Evolutionary conservation across 331 rosid genomes (phyloP).

Genomic region (Spiraea crenata): DNA sequence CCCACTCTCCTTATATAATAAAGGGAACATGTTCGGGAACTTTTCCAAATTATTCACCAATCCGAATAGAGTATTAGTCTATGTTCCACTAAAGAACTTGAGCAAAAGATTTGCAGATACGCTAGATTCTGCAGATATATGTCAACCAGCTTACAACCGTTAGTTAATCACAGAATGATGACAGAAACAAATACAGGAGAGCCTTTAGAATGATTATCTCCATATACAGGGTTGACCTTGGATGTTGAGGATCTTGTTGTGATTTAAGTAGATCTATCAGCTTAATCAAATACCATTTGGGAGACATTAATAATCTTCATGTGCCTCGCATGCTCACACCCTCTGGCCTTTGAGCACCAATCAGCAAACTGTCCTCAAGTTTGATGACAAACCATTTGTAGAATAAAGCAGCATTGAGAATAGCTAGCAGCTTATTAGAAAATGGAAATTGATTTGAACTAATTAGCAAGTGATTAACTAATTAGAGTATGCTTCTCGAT

Average conservation of each 20-base stretch:
- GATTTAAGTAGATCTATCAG: slow-evolving; percentile 6
- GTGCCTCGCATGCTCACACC: slow-evolving; percentile 29
- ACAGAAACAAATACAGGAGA: background rate
- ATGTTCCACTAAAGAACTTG: background rate
- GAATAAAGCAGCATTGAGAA: background rate
- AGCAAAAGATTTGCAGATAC: slow-evolving; percentile 4
- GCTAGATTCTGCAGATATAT: background rate
- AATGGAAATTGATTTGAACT: no score
- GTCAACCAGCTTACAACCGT: background rate
- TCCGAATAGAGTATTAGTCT: background rate
- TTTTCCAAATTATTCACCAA: no score
- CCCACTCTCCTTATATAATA: background rate
- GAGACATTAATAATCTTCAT: slow-evolving; percentile 26
- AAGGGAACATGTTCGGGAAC: background rate
- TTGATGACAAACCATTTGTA: background rate
- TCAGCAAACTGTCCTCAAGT: slow-evolving; percentile 8
- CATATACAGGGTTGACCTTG: background rate
- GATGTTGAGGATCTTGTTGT: slow-evolving; percentile 2
- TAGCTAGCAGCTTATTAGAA: no score
- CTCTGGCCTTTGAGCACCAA: slow-evolving; percentile 7
- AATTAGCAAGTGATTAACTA: no score
- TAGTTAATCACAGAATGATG: no score
- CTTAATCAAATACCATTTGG: slow-evolving; percentile 12
- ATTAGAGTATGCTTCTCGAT: background rate
- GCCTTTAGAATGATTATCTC: slow-evolving; percentile 6